Evolutionary conservation across 2,329 filamentous ascomycete species (phyloP).

Genomic region (Neonectria sp.): DNA sequence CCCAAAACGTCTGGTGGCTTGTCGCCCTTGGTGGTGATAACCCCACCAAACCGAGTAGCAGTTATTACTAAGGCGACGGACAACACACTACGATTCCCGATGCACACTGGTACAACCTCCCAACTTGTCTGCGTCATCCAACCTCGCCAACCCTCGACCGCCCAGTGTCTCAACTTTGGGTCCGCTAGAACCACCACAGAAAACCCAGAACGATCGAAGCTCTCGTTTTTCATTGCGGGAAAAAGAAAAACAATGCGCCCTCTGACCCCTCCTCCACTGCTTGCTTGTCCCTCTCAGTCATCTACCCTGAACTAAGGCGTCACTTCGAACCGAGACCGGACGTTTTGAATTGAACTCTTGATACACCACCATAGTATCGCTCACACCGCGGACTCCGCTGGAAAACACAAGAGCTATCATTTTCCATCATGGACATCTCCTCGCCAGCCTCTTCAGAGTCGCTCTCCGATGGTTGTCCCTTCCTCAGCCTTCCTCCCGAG

Average conservation of each 20-base stretch:
- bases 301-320: slow-evolving; percentile 3
- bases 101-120: background rate
- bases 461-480: slow-evolving; percentile 30
- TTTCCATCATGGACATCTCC: slow-evolving; percentile 1
- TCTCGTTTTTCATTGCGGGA: background rate
- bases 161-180: background rate
- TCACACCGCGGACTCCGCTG: background rate
- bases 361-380: background rate
- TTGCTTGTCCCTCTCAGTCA: background rate
- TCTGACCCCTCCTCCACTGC: background rate
- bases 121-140: background rate
- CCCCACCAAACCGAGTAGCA: slow-evolving; percentile 21
- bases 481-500: slow-evolving; percentile 79
- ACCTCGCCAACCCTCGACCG: background rate
- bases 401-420: background rate
- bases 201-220: background rate
- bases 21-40: slow-evolving; percentile 1
- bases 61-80: slow-evolving; percentile 17
- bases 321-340: background rate
- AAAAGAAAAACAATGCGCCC: background rate
- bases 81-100: background rate
- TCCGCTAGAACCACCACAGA: background rate
- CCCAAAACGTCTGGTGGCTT: background rate
- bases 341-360: background rate
- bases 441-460: slow-evolving; percentile 7